Base-by-base conservation (phyloP, 2,329 filamentous ascomycete species). In the Trichophyton equinum region DNA sequence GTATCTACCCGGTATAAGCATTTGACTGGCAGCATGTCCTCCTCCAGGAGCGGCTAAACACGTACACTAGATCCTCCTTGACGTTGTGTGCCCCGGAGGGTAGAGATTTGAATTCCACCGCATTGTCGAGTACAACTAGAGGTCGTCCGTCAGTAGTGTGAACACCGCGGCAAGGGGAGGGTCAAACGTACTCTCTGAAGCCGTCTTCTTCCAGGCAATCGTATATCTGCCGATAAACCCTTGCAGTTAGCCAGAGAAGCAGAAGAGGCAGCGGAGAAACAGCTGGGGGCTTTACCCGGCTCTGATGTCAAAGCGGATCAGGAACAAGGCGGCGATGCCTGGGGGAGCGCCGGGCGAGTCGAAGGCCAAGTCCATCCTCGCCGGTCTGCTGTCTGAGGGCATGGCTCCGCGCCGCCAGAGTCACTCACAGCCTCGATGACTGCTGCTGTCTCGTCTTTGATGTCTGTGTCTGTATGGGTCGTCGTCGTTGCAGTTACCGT, bases 61-160 rank as follows among this genome's bases (percentile, higher is more conserved):
- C n/a, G 59, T 75, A 82, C 74, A 87, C 79, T 58, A 97, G 79
- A 73, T 99, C 94, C 66, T 91, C 85, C 36, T 86, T 79, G 20
- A 97, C 89, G 61, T 89, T 88, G 75, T 99, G 94, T 57, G 96
- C 75, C 25, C 94, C 94, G 0, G 92, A 97, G 1, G 94, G 94
- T 55, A 99, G 81, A 64, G 90, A 95, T 76, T 96, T 97, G 81
- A 91, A 99, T 75, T 99, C 94, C 69, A 96, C 90, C 25, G 88
- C 85, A 60, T 90, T 90, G 67, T 95, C 89, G 57, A 97, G 82
- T 55, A 79, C 73, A 46, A 83, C 79, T 42, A 22, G 11, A 27
- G 9, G 3, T 4, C 25, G 47, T 57, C 42, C 9, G 25, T 61
- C 38, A 60, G 59, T 46, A 18, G 8, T 47, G 40, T 47, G 40